These are phyloP conservation scores for Cenchrus purpureus DNA, from an alignment of 176 grass and related monocot genomes.

Conservation along the genomic window DNA sequence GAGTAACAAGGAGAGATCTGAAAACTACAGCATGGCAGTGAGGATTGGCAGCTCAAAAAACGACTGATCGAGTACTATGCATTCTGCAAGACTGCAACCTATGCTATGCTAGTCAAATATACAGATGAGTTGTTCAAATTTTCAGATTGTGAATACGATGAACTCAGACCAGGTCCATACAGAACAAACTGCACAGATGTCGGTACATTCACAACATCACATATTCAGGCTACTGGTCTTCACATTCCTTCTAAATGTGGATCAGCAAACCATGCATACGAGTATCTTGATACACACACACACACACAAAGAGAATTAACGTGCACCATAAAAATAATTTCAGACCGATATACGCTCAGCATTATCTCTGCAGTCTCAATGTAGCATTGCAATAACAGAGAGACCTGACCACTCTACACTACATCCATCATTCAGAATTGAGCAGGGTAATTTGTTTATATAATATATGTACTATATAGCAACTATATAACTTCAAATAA, in stretches of 20 bases:
- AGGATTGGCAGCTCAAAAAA: neutral
- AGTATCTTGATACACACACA: neutral
- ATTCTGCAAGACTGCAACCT: neutral
- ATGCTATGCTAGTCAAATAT: neutral
- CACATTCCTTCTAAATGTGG: neutral
- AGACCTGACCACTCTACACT: neutral
- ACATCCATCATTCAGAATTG: neutral
- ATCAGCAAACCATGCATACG: neutral
- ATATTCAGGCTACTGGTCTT: neutral
- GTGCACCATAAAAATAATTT: neutral
- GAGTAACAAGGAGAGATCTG: neutral
- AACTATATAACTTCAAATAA: neutral
- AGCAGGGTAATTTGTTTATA: neutral
- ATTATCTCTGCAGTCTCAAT: neutral
- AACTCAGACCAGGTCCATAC: neutral
- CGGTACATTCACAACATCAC: neutral
- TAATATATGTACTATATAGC: neutral
- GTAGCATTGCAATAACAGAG: neutral
- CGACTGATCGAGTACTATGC: neutral
- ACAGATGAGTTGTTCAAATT: neutral
- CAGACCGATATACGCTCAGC: neutral
- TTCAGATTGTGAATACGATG: neutral
- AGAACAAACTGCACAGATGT: neutral
- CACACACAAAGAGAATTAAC: neutral
- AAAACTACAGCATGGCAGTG: neutral